These are phyloP conservation scores for Arachnomyces sp. DNA, from an alignment of 2,329 filamentous ascomycete genomes.

Conservation along the genomic window DNA sequence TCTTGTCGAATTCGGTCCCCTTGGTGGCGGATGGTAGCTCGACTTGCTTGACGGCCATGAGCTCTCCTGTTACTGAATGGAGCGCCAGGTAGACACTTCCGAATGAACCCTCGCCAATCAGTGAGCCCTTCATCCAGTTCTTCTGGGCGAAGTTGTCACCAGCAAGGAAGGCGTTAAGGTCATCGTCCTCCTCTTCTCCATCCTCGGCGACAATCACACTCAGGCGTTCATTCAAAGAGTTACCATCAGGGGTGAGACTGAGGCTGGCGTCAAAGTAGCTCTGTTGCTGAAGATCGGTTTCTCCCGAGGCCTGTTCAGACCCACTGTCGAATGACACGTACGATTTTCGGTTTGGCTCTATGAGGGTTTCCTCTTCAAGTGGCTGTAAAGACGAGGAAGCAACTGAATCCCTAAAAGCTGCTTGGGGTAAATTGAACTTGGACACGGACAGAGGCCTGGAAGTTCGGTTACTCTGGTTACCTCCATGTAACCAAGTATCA, in stretches of 20 bases:
- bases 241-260: slow-evolving; percentile 53
- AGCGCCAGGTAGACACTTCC: slow-evolving; percentile 91
- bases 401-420: slow-evolving; percentile 74
- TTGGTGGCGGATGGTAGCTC: slow-evolving; percentile 76
- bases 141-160: slow-evolving; percentile 93
- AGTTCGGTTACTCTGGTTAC: slow-evolving; percentile 42
- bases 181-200: slow-evolving; percentile 83
- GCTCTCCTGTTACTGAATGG: slow-evolving; percentile 90
- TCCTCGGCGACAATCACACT: slow-evolving; percentile 81
- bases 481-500: slow-evolving; percentile 70
- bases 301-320: slow-evolving; percentile 59
- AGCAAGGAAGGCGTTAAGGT: slow-evolving; percentile 79
- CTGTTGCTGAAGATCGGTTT: slow-evolving; percentile 65
- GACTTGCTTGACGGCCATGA: slow-evolving; percentile 97
- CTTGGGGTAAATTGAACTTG: slow-evolving; percentile 49
- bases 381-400: slow-evolving; percentile 83
- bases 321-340: slow-evolving; percentile 66
- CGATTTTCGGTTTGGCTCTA: slow-evolving; percentile 84
- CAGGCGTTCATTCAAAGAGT: slow-evolving; percentile 72
- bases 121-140: slow-evolving; percentile 98
- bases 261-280: slow-evolving; percentile 83
- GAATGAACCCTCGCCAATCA: slow-evolving; percentile 95
- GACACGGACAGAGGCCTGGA: slow-evolving; percentile 49
- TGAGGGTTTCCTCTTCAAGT: slow-evolving; percentile 78
- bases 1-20: slow-evolving; percentile 69